phyloP scores from a whole-genome alignment of 192 early-diverging fungal species.

The Gryganskiella cystojenkinii region DNA sequence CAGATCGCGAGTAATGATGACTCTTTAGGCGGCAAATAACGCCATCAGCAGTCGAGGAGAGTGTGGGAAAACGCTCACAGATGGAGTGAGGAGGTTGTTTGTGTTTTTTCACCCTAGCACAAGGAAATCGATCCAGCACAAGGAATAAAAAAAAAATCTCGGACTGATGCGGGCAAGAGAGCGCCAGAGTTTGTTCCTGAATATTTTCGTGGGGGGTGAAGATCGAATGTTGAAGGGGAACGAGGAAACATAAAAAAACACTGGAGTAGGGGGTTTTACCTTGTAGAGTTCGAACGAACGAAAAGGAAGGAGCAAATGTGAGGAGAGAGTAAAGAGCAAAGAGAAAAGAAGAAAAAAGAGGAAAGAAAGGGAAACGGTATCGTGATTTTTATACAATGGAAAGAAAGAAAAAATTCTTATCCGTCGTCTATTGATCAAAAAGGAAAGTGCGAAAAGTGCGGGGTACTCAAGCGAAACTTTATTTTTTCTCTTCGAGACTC shows the following conservation, averaged over 20 bases:
- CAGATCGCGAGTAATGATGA: too few relatives aligned
- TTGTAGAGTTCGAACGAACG: constrained; percentile 1
- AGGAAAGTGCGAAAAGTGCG: constrained; percentile 28
- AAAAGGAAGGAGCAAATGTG: background rate
- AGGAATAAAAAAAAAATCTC: too few relatives aligned
- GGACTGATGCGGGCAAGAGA: too few relatives aligned
- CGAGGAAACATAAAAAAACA: constrained; percentile 2
- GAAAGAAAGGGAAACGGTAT: constrained; percentile 13
- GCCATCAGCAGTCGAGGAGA: too few relatives aligned
- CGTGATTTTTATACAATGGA: background rate
- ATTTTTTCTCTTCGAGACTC: background rate
- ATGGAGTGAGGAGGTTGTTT: too few relatives aligned
- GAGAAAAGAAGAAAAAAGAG: constrained; percentile 10
- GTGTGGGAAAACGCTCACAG: too few relatives aligned
- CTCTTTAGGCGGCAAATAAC: too few relatives aligned
- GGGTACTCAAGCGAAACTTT: constrained; percentile 11
- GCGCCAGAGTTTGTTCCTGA: background rate
- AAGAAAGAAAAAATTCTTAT: background rate
- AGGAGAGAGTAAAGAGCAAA: constrained; percentile 6
- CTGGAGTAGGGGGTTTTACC: background rate
- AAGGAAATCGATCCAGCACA: too few relatives aligned
- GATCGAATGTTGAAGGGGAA: background rate
- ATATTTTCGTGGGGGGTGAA: background rate
- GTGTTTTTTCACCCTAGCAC: too few relatives aligned
- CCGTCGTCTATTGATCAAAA: background rate